Evolutionary conservation across 2,329 filamentous ascomycete genomes (phyloP), one percentile per base, ranked within the genome.

Genomic region (Penicillium sp.): DNA sequence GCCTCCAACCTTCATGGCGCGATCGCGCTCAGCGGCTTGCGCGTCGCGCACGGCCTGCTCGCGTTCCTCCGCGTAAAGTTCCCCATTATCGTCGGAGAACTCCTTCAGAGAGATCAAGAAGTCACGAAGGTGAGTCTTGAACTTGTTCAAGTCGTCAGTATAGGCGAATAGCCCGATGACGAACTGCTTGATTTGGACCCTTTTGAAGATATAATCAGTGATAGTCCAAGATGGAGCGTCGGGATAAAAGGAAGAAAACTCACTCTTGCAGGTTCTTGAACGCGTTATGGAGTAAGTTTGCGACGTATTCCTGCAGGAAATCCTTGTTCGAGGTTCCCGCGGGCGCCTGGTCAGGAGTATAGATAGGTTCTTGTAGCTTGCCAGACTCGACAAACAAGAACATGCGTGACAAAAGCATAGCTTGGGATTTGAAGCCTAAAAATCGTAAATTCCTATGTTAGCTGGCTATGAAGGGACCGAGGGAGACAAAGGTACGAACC

Each of bases 31-130:
- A 18, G 91, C 89, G 42, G 88, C 86, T 72, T 92, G 91, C 40
- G 89, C 90, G 63, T 93, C 90, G 59, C 85, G 86, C 55, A 93
- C 88, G 58, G 91, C 91, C 72, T 95, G 89, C 74, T 99, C 94
- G 73, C 96, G 91, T 73, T 99, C 94, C 52, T 96, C 92, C 3
- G 89, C 86, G 74, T 89, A 99, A 8, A 99, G 82, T 68, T 99
- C 94, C 1, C 93, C 85, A 65, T 97, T 97, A 75, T 99, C 94
- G 46, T 90, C 94, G 1, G 91, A 87, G 66, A 97, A 99, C 75
- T 99, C 95, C 77, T 97, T 96, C 62, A 99, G 80, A 18, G 92
- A 95, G 65, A 99, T 96, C 62, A 99, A 78, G 84, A 99, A 99
- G 75, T 99, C 94, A 60, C 94, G 91, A 46, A 99, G 80, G 66